phyloP scores from a whole-genome alignment of 2,329 filamentous ascomycete species.

The Exophiala sideris region DNA sequence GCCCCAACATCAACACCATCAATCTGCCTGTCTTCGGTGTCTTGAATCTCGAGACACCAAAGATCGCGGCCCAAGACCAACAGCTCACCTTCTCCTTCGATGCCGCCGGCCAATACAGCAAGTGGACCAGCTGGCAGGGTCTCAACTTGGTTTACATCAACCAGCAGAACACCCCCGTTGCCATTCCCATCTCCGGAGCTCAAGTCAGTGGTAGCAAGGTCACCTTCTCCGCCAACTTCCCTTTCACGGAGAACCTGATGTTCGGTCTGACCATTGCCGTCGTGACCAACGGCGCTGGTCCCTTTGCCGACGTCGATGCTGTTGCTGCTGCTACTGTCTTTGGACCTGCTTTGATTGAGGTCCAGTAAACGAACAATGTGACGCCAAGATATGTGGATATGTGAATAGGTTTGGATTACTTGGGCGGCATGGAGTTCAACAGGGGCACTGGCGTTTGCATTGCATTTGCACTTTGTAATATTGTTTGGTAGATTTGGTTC shows the following conservation, averaged over 20 bases:
- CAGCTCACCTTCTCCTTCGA: slow-evolving; percentile 50
- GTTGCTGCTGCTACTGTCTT: slow-evolving; percentile 35
- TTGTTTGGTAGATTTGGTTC: too few species aligned
- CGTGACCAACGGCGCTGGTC: slow-evolving; percentile 32
- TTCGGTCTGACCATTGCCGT: slow-evolving; percentile 41
- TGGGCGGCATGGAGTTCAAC: too few species aligned
- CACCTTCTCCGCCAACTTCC: slow-evolving; percentile 34
- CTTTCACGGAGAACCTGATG: slow-evolving; percentile 34
- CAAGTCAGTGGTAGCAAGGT: slow-evolving; percentile 22
- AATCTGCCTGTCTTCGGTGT: slow-evolving; percentile 45
- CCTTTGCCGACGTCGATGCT: slow-evolving; percentile 32
- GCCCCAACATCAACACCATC: slow-evolving; percentile 50
- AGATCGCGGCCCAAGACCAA: slow-evolving; percentile 33
- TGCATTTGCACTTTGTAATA: too few species aligned
- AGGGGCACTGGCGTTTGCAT: not conserved
- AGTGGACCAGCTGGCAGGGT: slow-evolving; percentile 24
- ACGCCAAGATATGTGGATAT: not conserved
- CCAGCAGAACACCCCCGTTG: slow-evolving; percentile 38
- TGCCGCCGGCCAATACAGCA: slow-evolving; percentile 27
- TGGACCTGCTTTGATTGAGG: slow-evolving; percentile 36
- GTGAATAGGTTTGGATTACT: too few species aligned
- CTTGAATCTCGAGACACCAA: slow-evolving; percentile 34
- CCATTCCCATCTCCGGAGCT: slow-evolving; percentile 31
- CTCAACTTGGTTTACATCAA: slow-evolving; percentile 40
- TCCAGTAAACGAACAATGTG: slow-evolving; percentile 26